Base-by-base conservation (phyloP, 1,284 basidiomycete genomes). In the Microbotryum violaceum region DNA sequence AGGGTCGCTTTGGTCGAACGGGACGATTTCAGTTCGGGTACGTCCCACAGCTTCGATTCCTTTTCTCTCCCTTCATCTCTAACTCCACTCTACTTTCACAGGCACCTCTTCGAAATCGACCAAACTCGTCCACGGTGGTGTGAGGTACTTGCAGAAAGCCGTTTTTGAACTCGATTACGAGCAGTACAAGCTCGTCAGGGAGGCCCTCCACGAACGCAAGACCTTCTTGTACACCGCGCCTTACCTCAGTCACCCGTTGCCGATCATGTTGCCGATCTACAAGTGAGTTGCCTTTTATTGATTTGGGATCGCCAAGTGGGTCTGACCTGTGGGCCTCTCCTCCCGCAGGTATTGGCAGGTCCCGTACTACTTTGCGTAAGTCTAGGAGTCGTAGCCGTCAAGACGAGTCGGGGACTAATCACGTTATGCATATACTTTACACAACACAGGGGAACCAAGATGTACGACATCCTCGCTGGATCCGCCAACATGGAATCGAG, bases 51-150 rank as follows among this genome's bases (percentile, higher is more conserved):
- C 6, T 54, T 21, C 47, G 44, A 51, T 25, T 14, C 16, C 16
- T 7, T 48, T 23, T 14, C 21, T 37, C 23, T 1, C 47, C 48
- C 20, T 27, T 46, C 18, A 27, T 27, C 27, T 27, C 56, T 4
- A 29, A 29, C 46, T 56, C 52, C 14, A 46, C 48, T 23, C 44
- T 21, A 44, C 7, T 47, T 8, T 6, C 12, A 4, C 64, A 88
- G 89, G 91, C 20, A 97, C 94, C 0, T 96, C 91, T 4, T 96
- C 91, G 31, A 98, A 98, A 76, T 91, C 89, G 10, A 97, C 94
- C 12, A 97, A 98, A 76, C 85, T 98, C 56, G 92, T 97, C 1
- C 94, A 98, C 77, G 94, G 94, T 31, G 94, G 94, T 61, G 94
- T 98, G 1, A 84, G 94, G 16, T 98, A 98, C 77, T 83, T 98